These are phyloP conservation scores for Pichia sp. DNA, from an alignment of 1,139 yeast species.

Conservation along the genomic window DNA sequence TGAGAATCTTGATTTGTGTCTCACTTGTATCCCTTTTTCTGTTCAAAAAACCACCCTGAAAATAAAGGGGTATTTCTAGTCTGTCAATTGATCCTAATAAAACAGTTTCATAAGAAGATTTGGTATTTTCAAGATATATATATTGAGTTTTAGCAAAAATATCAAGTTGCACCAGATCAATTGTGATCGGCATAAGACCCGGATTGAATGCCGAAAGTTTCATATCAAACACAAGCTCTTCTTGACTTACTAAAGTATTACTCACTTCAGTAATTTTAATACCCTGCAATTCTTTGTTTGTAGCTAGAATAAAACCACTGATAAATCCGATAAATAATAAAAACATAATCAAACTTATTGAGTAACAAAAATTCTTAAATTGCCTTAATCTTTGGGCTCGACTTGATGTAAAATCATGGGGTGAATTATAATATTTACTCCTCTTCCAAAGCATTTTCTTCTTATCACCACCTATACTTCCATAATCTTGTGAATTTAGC, in stretches of 20 bases:
- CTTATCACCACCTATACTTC: slow-evolving; percentile 20
- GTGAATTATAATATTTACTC: slow-evolving; percentile 46
- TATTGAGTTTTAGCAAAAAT: slow-evolving; percentile 78
- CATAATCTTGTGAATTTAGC: slow-evolving; percentile 14
- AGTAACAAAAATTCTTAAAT: slow-evolving; percentile 48
- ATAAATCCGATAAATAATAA: slow-evolving; percentile 68
- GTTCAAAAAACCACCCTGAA: slow-evolving; percentile 73
- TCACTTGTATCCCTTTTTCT: slow-evolving; percentile 48
- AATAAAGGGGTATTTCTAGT: slow-evolving; percentile 68
- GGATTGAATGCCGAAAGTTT: slow-evolving; percentile 80
- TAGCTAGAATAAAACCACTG: slow-evolving; percentile 78
- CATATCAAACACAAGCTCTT: slow-evolving; percentile 76
- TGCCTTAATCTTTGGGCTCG: slow-evolving; percentile 33
- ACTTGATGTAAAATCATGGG: slow-evolving; percentile 42
- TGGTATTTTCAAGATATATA: slow-evolving; percentile 20
- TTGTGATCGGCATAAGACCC: slow-evolving; percentile 65
- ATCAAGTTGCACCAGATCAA: slow-evolving; percentile 69
- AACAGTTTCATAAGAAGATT: slow-evolving; percentile 49
- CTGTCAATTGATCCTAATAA: slow-evolving; percentile 62
- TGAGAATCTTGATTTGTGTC: slow-evolving; percentile 64
- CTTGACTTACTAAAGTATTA: slow-evolving; percentile 74
- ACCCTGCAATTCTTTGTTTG: slow-evolving; percentile 73
- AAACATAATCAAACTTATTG: slow-evolving; percentile 46
- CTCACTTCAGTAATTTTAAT: slow-evolving; percentile 55
- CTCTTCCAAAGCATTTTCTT: slow-evolving; percentile 23